phyloP scores from a whole-genome alignment of 2,329 filamentous ascomycete genomes.

The Xylaria sp. region DNA sequence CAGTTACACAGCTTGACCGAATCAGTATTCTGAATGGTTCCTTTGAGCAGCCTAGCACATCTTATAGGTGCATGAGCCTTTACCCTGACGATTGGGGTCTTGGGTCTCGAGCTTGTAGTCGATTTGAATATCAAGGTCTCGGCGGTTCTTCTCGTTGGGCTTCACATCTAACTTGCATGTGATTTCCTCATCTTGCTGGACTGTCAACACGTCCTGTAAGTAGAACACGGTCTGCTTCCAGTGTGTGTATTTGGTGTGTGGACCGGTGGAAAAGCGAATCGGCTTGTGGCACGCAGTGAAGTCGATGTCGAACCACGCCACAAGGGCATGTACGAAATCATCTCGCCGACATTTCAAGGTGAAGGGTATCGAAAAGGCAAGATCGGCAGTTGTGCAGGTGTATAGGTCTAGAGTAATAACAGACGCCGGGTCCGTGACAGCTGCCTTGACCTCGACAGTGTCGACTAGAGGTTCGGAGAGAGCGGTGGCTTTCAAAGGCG shows the following conservation, averaged over 20 bases:
- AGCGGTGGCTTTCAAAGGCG: constrained; percentile 89
- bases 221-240: constrained; percentile 99
- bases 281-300: constrained; percentile 99
- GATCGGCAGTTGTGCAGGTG: constrained; percentile 81
- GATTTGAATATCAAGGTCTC: constrained; percentile 91
- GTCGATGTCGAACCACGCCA: constrained; percentile 99
- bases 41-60: constrained; percentile 60
- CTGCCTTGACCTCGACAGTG: constrained; percentile 95
- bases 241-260: constrained; percentile 98
- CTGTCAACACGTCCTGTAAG: constrained; percentile 88
- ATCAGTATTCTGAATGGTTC: not conserved
- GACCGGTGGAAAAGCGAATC: constrained; percentile 93
- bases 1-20: not conserved
- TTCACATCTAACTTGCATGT: constrained; percentile 76
- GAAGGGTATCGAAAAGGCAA: constrained; percentile 83
- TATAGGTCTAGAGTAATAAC: constrained; percentile 93
- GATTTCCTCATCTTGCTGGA: constrained; percentile 84
- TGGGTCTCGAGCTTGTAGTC: constrained; percentile 80
- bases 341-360: constrained; percentile 77
- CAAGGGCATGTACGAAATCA: constrained; percentile 95
- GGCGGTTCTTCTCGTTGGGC: constrained; percentile 92
- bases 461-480: constrained; percentile 96
- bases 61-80: constrained; percentile 80
- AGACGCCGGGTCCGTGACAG: constrained; percentile 87
- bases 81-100: constrained; percentile 70